Conservation (phyloP, 129 eudicot species). For the Helianthus tuberosus region DNA sequence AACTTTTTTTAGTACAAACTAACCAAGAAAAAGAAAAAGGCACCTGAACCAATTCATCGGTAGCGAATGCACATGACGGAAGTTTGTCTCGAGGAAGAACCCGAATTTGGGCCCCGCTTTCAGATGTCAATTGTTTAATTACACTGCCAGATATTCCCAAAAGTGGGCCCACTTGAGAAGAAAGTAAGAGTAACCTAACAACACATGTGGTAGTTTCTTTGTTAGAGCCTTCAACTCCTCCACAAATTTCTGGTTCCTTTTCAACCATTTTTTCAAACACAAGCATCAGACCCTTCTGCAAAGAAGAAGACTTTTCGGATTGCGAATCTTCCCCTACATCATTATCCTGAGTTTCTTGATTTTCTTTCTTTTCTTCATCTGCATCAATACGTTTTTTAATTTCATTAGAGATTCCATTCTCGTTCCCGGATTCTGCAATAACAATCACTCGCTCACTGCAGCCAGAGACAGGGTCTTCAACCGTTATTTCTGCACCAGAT, state of each 20-base stretch:
- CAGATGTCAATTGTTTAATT: conserved; percentile 71
- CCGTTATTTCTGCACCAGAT: conserved; percentile 75
- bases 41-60: conserved; percentile 96
- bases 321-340: conserved; percentile 48
- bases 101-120: conserved; percentile 81
- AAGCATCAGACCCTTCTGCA: conserved; percentile 75
- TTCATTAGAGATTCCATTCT: conserved; percentile 38
- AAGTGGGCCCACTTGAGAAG: conserved; percentile 76
- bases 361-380: conserved; percentile 45
- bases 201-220: conserved; percentile 39
- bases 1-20: background rate
- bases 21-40: background rate
- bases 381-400: conserved; percentile 34
- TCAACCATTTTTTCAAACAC: conserved; percentile 76
- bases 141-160: conserved; percentile 70
- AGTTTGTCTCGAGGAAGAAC: conserved; percentile 80
- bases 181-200: conserved; percentile 67
- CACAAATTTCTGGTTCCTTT: conserved; percentile 52
- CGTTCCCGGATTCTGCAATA: conserved; percentile 61
- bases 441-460: conserved; percentile 80
- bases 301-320: conserved; percentile 52
- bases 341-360: conserved; percentile 26
- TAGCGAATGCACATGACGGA: conserved; percentile 76
- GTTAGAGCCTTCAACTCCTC: conserved; percentile 46
- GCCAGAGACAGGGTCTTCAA: conserved; percentile 78